These are phyloP conservation scores for Vitis amurensis DNA, from an alignment of 164 flowering plant genomes.

Conservation along the genomic window DNA sequence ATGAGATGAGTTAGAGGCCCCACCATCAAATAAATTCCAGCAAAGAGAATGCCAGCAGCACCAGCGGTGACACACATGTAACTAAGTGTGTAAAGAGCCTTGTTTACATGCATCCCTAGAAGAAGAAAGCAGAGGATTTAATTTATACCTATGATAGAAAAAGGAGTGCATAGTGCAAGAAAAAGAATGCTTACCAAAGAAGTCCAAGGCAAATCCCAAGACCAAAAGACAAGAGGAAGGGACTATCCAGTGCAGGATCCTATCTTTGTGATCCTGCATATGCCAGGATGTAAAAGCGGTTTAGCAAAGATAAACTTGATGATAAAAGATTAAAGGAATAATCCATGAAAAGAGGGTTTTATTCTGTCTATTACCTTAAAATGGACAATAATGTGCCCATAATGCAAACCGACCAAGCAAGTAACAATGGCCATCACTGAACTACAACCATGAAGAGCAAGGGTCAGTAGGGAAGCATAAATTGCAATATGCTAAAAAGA, in stretches of 20 bases:
- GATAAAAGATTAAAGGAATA: background rate
- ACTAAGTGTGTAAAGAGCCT: conserved; percentile 68
- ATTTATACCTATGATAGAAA: background rate
- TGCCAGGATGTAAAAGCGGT: background rate
- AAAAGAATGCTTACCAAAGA: conserved; percentile 36
- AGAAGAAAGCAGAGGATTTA: conserved; percentile 3
- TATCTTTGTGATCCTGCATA: conserved; percentile 60
- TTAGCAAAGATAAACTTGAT: background rate
- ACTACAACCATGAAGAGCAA: conserved; percentile 36
- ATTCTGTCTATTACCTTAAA: conserved; percentile 42
- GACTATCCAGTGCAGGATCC: conserved; percentile 56
- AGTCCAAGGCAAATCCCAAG: conserved; percentile 44
- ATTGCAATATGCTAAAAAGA: background rate
- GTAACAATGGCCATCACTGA: conserved; percentile 74
- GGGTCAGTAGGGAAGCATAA: background rate
- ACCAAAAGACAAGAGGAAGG: conserved; percentile 40
- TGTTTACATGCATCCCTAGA: conserved; percentile 72
- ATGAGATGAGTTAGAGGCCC: conserved; percentile 4
- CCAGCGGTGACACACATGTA: conserved; percentile 74
- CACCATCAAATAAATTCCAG: conserved; percentile 64
- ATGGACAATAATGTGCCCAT: conserved; percentile 68
- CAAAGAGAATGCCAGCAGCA: conserved; percentile 62
- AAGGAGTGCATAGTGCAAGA: background rate
- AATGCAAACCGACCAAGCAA: conserved; percentile 76
- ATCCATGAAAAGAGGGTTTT: background rate